Base-by-base conservation (phyloP, 805 yeast species). In the Vanderwaltozyma tropicalis region DNA sequence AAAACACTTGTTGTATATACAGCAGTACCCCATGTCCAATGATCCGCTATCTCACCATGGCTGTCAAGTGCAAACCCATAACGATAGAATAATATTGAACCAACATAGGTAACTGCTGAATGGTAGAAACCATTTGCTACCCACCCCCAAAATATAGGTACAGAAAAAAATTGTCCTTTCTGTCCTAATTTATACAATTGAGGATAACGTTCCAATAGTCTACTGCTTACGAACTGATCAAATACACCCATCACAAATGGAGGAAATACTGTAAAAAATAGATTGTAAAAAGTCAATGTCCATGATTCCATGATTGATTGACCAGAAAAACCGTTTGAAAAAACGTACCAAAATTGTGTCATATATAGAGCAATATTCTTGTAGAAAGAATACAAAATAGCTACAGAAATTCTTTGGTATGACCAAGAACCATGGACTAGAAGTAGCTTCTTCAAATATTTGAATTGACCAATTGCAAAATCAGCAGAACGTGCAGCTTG, bases 401-500 rank as follows among this genome's bases (percentile, higher is more conserved):
- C 96, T 49, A 80, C 79, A 12, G 95, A 81, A 38, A 89, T 78
- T 56, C 99, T 76, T 57, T 88, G 96, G 57, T 92, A 92, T 30
- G 95, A 85, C 99, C 99, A 92, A 8, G 95, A 66, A 1, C 99
- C 99, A 59, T 92, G 99, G 10, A 92, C 98, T 32, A 92, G 68
- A 31, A 92, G 63, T 39, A 92, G 63, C 57, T 84, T 87, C 51
- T 78, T 76, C 63, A 92, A 68, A 58, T 75, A 92, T 57, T 79
- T 79, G 71, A 92, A 92, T 59, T 92, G 97, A 0, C 96, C 97
- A 60, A 94, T 86, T 1, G 97, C 87, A 42, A 92, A 77, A 67
- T 92, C 99, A 0, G 99, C 97, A 59, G 94, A 80, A 59, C 99
- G 74, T 0, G 98, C 96, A 10, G 98, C 98, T 62, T 92, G 99